These are phyloP conservation scores for Chaetomium sp. DNA, from an alignment of 2,329 filamentous ascomycete species.

Conservation along the genomic window DNA sequence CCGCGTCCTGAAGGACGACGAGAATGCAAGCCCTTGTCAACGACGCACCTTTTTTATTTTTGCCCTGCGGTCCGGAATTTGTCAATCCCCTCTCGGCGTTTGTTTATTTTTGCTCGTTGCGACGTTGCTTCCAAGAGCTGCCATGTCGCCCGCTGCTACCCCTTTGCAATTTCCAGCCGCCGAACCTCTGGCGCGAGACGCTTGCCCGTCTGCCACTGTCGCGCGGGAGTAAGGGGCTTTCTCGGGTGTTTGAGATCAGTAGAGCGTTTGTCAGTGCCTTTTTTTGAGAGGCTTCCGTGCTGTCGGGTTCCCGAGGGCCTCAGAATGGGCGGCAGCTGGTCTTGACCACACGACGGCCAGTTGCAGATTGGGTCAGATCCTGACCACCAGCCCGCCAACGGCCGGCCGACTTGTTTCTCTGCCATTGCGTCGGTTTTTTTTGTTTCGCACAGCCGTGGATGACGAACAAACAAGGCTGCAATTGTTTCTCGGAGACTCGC, in stretches of 20 bases:
- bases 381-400: conserved; percentile 11
- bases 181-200: conserved; percentile 7
- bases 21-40: not conserved
- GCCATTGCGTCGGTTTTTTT: not conserved
- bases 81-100: not conserved
- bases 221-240: conserved; percentile 11
- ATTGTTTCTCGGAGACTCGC: not conserved
- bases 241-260: conserved; percentile 1
- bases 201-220: conserved; percentile 8
- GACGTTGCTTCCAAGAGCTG: conserved; percentile 13
- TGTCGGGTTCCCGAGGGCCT: conserved; percentile 18
- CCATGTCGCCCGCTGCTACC: conserved; percentile 3
- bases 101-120: conserved; percentile 2
- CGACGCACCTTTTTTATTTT: not conserved
- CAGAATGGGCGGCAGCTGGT: conserved; percentile 17
- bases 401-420: conserved; percentile 3
- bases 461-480: conserved; percentile 5
- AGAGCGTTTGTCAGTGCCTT: conserved; percentile 1
- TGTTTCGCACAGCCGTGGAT: conserved; percentile 3
- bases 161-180: conserved; percentile 18
- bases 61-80: not conserved
- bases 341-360: conserved; percentile 14
- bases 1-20: not conserved
- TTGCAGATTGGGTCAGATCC: conserved; percentile 21
- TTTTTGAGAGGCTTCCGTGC: conserved; percentile 19